These are phyloP conservation scores for Aspergillus luchuensis DNA, from an alignment of 2,329 filamentous ascomycete genomes.

Conservation along the genomic window DNA sequence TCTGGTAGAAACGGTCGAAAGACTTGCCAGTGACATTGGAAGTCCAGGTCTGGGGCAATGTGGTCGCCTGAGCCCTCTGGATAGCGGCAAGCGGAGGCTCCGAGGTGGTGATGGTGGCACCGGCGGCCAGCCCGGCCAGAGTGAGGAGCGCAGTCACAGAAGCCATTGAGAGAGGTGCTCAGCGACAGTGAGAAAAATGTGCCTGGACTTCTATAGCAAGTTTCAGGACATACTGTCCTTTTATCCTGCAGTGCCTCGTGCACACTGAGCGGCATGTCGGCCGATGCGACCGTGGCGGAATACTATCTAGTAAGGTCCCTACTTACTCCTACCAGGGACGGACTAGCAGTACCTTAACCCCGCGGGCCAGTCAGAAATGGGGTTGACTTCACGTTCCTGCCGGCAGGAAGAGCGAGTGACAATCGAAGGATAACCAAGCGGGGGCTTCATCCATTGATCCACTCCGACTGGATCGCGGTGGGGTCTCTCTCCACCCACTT, in stretches of 20 bases:
- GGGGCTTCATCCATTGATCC: too few species aligned
- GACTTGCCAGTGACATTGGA: conserved; percentile 17
- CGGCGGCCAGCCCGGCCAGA: conserved; percentile 2
- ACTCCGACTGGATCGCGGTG: too few species aligned
- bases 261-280: neutral
- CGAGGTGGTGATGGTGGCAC: conserved; percentile 6
- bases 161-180: neutral
- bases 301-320: too few species aligned
- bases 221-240: neutral
- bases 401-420: neutral
- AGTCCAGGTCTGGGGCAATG: conserved; percentile 3
- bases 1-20: conserved; percentile 64
- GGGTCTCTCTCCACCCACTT: too few species aligned
- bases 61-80: conserved; percentile 4
- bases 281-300: neutral
- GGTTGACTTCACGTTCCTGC: neutral
- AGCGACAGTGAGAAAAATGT: neutral
- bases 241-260: neutral
- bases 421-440: neutral
- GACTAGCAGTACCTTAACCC: too few species aligned
- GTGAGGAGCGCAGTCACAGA: neutral
- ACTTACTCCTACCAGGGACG: too few species aligned
- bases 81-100: conserved; percentile 4
- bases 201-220: neutral
- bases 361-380: neutral